Conservation (phyloP, 2,329 filamentous ascomycete species). For the Aspergillus sp. region DNA sequence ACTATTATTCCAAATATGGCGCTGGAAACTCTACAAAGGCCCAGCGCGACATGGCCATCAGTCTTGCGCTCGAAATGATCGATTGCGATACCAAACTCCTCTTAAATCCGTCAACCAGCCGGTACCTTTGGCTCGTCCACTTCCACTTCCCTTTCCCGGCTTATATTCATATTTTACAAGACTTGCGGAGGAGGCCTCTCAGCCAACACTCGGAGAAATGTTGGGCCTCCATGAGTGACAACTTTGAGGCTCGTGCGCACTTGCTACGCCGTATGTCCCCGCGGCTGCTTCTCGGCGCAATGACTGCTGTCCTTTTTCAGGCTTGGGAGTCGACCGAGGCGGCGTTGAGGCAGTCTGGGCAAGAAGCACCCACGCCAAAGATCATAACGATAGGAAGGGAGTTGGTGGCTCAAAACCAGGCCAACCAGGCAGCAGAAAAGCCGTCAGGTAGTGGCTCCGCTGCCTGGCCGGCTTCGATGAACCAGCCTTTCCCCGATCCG, state of each 20-base stretch:
- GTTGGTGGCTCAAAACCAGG: background rate
- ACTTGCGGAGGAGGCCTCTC: constrained; percentile 41
- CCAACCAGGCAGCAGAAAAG: background rate
- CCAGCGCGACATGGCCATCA: constrained; percentile 31
- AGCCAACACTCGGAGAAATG: constrained; percentile 32
- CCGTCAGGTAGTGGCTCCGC: background rate
- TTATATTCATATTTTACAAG: constrained; percentile 48
- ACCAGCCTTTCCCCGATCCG: background rate
- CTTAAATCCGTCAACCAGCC: constrained; percentile 40
- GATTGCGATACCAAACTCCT: constrained; percentile 49
- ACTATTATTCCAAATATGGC: constrained; percentile 44
- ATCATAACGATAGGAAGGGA: constrained; percentile 33
- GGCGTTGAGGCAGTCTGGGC: constrained; percentile 11
- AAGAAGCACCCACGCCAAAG: constrained; percentile 21
- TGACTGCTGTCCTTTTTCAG: constrained; percentile 41
- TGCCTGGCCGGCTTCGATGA: background rate
- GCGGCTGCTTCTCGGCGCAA: constrained; percentile 28
- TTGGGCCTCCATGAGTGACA: constrained; percentile 50
- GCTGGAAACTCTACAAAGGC: constrained; percentile 19
- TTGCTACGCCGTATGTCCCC: constrained; percentile 1
- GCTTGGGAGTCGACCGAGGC: constrained; percentile 40
- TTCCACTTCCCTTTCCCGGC: constrained; percentile 52
- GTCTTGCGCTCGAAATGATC: constrained; percentile 40
- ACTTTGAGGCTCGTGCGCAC: constrained; percentile 41
- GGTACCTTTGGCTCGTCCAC: constrained; percentile 45